Percentiles rank a stretch among this genome's conserved stretches.
phyloP scores from a whole-genome alignment of 805 yeast genomes.

The Hanseniaspora taiwanica region DNA sequence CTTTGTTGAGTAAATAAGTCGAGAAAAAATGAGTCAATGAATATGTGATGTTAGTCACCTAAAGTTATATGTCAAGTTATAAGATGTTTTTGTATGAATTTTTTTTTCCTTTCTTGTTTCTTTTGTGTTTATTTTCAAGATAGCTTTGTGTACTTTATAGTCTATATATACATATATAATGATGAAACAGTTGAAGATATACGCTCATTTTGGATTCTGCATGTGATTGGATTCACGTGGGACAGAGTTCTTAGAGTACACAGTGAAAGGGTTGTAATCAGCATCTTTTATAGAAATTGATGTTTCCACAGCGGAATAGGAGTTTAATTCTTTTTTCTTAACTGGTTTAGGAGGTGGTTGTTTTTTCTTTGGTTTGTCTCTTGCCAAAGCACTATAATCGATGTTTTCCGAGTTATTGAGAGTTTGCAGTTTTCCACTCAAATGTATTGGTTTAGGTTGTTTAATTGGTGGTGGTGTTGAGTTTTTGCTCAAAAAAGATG shows the following conservation, averaged over 20 bases:
- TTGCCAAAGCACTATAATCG: neutral
- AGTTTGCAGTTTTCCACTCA: neutral
- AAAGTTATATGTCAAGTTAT: no score
- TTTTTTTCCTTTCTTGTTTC: no score
- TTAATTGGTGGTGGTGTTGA: slow-evolving; percentile 1
- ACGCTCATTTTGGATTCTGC: no score
- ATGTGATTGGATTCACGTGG: slow-evolving; percentile 24
- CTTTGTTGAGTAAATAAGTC: slow-evolving; percentile 60
- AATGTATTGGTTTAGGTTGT: slow-evolving; percentile 1
- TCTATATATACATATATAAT: no score
- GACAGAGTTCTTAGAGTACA: no score
- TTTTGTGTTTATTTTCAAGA: no score
- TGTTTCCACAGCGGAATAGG: no score
- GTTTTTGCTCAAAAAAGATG: neutral
- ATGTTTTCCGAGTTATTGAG: neutral
- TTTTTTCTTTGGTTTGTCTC: neutral
- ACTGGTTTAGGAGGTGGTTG: slow-evolving; percentile 3
- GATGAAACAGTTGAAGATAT: no score
- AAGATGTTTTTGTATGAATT: no score
- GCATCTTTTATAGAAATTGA: slow-evolving; percentile 6
- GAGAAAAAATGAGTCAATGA: neutral
- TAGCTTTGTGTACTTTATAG: no score
- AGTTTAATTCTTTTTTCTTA: neutral
- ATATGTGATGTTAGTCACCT: no score
- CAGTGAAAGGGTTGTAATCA: no score